Evolutionary conservation across 2,329 filamentous ascomycete genomes (phyloP).

Genomic region (Chaetothyriales sp.): DNA sequence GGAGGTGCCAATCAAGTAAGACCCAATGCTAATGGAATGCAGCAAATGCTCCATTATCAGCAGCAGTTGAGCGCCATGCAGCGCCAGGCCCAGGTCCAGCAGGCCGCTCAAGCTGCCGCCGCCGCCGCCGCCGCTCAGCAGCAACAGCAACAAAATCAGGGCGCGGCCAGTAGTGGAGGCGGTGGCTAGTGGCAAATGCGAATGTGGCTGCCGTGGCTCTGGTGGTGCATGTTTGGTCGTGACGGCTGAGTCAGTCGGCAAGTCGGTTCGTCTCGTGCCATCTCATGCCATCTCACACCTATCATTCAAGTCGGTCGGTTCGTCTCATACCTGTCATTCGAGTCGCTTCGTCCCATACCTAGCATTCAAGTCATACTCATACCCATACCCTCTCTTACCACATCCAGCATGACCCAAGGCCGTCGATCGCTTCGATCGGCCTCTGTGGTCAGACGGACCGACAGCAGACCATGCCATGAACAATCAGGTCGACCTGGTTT

Average conservation of each 20-base stretch:
- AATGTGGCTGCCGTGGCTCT: conserved; percentile 28
- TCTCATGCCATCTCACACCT: neutral
- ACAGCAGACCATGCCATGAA: too few species aligned
- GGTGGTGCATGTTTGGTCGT: neutral
- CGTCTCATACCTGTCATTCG: neutral
- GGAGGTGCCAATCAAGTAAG: neutral
- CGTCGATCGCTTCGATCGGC: too few species aligned
- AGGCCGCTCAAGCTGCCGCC: neutral
- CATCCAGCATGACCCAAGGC: too few species aligned
- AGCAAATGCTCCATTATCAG: neutral
- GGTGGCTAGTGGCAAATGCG: conserved; percentile 18
- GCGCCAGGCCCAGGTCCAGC: neutral
- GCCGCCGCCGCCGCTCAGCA: neutral
- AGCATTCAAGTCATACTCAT: neutral
- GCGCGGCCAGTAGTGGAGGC: conserved; percentile 1
- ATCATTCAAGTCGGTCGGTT: neutral
- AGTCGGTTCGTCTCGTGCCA: too few species aligned
- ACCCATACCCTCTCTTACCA: too few species aligned
- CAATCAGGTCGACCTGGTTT: too few species aligned
- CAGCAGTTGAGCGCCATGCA: neutral
- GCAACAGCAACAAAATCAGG: neutral
- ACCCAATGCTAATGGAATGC: neutral
- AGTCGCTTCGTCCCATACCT: neutral
- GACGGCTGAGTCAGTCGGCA: too few species aligned
- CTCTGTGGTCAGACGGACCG: too few species aligned